These are phyloP conservation scores for Pythium volutum DNA, from an alignment of 352 stramenopile genomes.

Conservation along the genomic window DNA sequence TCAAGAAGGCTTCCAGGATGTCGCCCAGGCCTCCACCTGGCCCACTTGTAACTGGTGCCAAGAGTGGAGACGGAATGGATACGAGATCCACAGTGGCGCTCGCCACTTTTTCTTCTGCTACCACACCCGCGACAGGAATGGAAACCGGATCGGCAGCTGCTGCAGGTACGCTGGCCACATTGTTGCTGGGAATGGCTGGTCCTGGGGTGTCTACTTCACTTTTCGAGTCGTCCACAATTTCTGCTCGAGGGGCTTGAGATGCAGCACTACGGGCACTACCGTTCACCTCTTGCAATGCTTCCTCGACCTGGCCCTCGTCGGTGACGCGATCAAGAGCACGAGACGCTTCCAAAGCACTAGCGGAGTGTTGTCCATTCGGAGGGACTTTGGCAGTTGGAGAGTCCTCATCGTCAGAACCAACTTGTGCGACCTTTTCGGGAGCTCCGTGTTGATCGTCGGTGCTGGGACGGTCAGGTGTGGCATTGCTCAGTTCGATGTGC, in stretches of 20 bases:
- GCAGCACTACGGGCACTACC: neutral
- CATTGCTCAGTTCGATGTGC: neutral
- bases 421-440: neutral
- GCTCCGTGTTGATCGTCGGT: neutral
- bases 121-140: too few species aligned
- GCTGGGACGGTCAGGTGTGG: neutral
- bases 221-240: constrained; percentile 31
- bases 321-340: neutral
- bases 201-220: constrained; percentile 6
- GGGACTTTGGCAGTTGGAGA: too few species aligned
- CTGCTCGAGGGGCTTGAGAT: neutral
- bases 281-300: neutral
- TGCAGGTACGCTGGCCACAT: neutral
- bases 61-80: constrained; percentile 13
- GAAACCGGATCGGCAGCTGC: too few species aligned
- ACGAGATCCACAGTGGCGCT: neutral
- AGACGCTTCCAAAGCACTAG: too few species aligned
- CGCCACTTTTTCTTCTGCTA: neutral
- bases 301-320: neutral
- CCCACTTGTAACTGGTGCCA: constrained; percentile 2
- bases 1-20: constrained; percentile 62
- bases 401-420: neutral
- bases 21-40: constrained; percentile 24
- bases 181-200: neutral
- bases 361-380: too few species aligned